Base-by-base conservation (phyloP, 2,329 filamentous ascomycete species). In the Arthroderma uncinatum region DNA sequence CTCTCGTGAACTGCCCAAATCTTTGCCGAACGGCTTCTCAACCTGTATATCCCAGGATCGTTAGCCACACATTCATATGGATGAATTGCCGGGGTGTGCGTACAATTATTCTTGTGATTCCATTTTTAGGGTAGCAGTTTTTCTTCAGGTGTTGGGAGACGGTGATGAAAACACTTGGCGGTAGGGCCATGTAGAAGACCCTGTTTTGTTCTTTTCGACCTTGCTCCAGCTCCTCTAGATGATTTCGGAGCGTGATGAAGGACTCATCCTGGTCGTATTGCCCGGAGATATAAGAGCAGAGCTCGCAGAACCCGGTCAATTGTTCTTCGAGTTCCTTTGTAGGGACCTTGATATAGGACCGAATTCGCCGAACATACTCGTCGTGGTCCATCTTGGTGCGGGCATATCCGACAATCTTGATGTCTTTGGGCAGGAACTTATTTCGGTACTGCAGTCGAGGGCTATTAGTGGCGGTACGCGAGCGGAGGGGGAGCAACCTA, bases 1-100 rank as follows among this genome's bases (percentile, higher is more conserved):
- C 74, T 95, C 89, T 59, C 93, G 85, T 56, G 93, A 97, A 77
- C 91, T 96, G 58, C 82, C 84, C 61, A 98, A 82, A 72, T 98
- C 93, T 78, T 97, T 97, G 66, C 94, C 93, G 70, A 98, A 98
- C 25, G 94, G 93, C 79, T 98, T 98, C 84, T 98, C 93, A 64
- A 98, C 89, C 89, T 93, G 66, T 1, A 42, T 8, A 64, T 61
- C 33, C 4, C 19, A 42, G n/a, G 16, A 42, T 52, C 21, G 28
- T 16, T 16, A n/a, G 9, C 16, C 14, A n/a, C 42, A 19, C 23
- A 16, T 25, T 33, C 7, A 25, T 10, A 7, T 19, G 8, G 10
- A 9, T 14, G 39, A 6, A 16, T 14, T 21, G 60, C 59, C 59
- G 40, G 42, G 34, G 54, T 28, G 19, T 53, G 75, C 86, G 71